Base-by-base conservation (phyloP, 257 asterid genomes). In the Solanum chaucha region DNA sequence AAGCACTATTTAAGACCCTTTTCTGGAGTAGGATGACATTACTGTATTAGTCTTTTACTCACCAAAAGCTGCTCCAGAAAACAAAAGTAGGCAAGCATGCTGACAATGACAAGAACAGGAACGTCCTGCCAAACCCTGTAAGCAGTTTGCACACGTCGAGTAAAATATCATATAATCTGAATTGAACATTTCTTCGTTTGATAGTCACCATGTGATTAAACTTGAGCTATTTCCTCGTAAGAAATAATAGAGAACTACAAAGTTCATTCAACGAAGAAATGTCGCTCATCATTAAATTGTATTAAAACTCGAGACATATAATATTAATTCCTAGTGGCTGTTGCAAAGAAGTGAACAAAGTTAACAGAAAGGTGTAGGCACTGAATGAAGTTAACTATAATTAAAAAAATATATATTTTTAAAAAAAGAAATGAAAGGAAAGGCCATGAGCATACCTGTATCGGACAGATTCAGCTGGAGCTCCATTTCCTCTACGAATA, bases 41-140 rank as follows among this genome's bases (percentile, higher is more conserved):
- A 38, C 59, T 28, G 19, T 26, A n/a, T 17, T 72, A n/a, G 12
- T 70, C 48, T 87, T 68, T 58, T 34, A 55, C 96, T 92, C 65
- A 95, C 99, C 98, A 97, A 90, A 92, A 97, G 97, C 86, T 95
- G 99, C 95, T 97, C 99, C 82, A 97, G 92, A 88, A 97, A 97
- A 92, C 98, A 97, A 89, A 97, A 95, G 92, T 94, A 96, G 4
- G 96, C 98, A 82, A 96, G 98, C 98, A 94, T 94, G 96, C 98
- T 95, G 87, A 95, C 94, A 11, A 96, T 94, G 68, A 96, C 99
- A 20, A 96, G 98, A 89, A 96, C 92, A 1, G 98, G 99, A 82
- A 96, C 98, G 36, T 94, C 99, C 91, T 94, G 99, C 98, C 98
- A 96, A 87, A 94, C 92, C 96, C 99, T 96, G 90, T 15, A 71